Evolutionary conservation across 495 filamentous ascomycete species (phyloP).

Genomic region (Lasiosphaeris hirsuta): DNA sequence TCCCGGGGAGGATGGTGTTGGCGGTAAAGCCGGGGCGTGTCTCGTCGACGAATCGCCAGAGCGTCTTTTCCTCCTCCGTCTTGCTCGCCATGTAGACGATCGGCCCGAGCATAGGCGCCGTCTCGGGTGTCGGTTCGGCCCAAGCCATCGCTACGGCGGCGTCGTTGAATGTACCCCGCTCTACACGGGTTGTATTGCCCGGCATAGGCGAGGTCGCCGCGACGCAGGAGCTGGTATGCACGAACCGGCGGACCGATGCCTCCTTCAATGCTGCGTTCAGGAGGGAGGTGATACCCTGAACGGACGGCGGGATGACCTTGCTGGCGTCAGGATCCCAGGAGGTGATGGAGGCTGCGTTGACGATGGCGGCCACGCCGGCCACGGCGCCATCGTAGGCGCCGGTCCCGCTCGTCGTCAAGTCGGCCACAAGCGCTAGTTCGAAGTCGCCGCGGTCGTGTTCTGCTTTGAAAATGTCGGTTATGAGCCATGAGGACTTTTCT

Average conservation of each 20-base stretch:
- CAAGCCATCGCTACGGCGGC: conserved; percentile 40
- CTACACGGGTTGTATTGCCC: conserved; percentile 27
- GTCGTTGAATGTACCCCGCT: conserved; percentile 47
- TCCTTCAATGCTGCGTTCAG: conserved; percentile 43
- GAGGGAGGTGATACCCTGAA: conserved; percentile 37
- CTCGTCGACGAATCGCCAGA: conserved; percentile 48
- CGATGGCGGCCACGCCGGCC: conserved; percentile 34
- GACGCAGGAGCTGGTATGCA: conserved; percentile 47
- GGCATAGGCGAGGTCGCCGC: conserved; percentile 34
- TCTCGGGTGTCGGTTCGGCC: conserved; percentile 29
- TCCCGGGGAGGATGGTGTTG: conserved; percentile 47
- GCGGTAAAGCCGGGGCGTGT: conserved; percentile 44
- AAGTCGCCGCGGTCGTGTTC: conserved; percentile 39
- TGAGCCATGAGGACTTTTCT: conserved; percentile 42
- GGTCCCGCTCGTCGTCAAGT: conserved; percentile 33
- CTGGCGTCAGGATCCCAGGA: conserved; percentile 37
- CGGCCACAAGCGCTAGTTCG: conserved; percentile 33
- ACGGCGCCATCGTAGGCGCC: conserved; percentile 40
- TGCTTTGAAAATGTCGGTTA: conserved; percentile 30
- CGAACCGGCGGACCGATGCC: conserved; percentile 45
- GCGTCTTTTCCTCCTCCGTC: conserved; percentile 43
- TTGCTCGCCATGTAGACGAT: conserved; percentile 50
- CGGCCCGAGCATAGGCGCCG: conserved; percentile 13
- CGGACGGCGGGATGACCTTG: conserved; percentile 38
- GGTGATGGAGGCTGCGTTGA: conserved; percentile 46